Conservation (phyloP, 192 early-diverging fungal species). For the Funneliformis mosseae region DNA sequence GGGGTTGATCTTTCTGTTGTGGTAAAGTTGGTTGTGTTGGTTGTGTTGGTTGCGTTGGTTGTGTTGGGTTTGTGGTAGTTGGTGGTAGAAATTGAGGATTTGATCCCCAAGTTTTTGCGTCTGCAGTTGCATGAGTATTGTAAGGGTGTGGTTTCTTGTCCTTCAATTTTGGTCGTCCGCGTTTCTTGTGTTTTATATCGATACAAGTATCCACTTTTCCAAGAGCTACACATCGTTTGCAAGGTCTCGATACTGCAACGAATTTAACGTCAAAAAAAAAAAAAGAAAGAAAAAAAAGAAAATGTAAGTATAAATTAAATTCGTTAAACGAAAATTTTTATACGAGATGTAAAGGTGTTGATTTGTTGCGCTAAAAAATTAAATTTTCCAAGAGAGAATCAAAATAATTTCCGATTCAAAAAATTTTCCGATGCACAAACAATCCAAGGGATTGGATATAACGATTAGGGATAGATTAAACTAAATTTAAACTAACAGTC, state of each 20-base stretch:
- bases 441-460: not conserved
- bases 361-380: too few relatives aligned
- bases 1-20: conserved; percentile 30
- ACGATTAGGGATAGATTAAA: too few relatives aligned
- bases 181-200: conserved; percentile 88
- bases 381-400: too few relatives aligned
- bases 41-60: too few relatives aligned
- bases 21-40: conserved; percentile 43
- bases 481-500: too few relatives aligned
- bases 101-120: conserved; percentile 34
- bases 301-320: not conserved
- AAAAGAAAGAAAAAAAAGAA: conserved; percentile 23
- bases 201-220: conserved; percentile 77
- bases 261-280: too few relatives aligned
- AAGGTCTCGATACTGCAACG: conserved; percentile 73
- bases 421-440: not conserved
- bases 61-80: not conserved
- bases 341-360: not conserved
- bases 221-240: conserved; percentile 73
- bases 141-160: conserved; percentile 54
- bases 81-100: conserved; percentile 20
- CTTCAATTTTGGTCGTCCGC: conserved; percentile 79
- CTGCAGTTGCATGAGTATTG: conserved; percentile 32
- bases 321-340: not conserved
- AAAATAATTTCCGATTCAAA: conserved; percentile 5